Evolutionary conservation across 192 early-diverging fungal species (phyloP), one percentile per base, ranked within the genome.

Genomic region (Mortierella hygrophila): DNA sequence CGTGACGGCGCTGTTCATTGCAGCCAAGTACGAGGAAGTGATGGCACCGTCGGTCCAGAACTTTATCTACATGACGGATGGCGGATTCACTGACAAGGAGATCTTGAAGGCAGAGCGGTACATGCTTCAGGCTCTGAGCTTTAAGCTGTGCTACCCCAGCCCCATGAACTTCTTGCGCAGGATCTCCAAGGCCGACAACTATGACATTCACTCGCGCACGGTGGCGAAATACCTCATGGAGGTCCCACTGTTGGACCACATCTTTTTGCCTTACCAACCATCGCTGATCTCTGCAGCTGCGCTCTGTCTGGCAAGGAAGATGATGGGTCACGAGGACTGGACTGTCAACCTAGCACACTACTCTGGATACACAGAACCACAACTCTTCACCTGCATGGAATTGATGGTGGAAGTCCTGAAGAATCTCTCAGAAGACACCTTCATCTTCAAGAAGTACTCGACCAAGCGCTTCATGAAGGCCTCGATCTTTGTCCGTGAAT

Each of bases 201-300:
- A 97, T 89, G 94, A 98, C 82, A 92, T 96, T 74, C 95, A 97
- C 88, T 96, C 96, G 20, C 94, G 98, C 65, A 97, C 96, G 1
- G 83, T 99, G 23, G 98, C 97, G 37, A 99, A 99, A 89, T 99
- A 97, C 78, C 91, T 99, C 63, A 96, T 99, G 96, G 98, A 99
- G 89, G 93, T 99, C 18, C 92, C 96, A 32, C 90, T 97, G 16
- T 82, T 99, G 55, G 97, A 99, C 86, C 93, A 97, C 78, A 90
- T 92, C 35, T 95, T 98, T 75, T 86, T 99, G 52, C 72, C 76
- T 32, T 92, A 79, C 44, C 77, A 93, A 32, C 95, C 97, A 0
- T 97, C 96, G 42, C 81, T 89, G 73, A 88, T 96, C 42, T 96
- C 98, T 21, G 96, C 94, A 13, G 94, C 97, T 2, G 88, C 93